A percentile compares a stretch with the other conserved stretches of the same genome.
Conservation (phyloP, 1,284 basidiomycete genomes). For the Takashimella koratensis region DNA sequence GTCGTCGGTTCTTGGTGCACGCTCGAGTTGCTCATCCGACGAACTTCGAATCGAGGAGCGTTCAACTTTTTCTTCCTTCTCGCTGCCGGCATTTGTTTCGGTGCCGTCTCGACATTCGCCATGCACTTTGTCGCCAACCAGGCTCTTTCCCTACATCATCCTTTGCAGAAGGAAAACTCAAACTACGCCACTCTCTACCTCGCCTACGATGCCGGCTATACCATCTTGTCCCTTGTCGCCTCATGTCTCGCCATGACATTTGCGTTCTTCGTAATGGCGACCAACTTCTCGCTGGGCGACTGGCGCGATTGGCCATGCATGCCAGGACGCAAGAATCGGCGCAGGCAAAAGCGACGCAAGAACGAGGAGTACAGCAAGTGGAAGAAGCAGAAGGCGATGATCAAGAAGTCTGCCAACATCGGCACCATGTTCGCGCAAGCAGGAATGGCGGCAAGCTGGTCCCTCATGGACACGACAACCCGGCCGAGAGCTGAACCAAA, state of each 20-base stretch:
- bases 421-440: slow-evolving; percentile 31
- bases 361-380: slow-evolving; percentile 33
- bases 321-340: slow-evolving; percentile 8
- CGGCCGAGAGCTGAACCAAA: background rate
- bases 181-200: slow-evolving; percentile 36
- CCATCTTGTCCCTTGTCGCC: slow-evolving; percentile 50
- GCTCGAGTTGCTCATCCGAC: slow-evolving; percentile 47
- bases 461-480: slow-evolving; percentile 20
- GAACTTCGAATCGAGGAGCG: slow-evolving; percentile 48
- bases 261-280: slow-evolving; percentile 52
- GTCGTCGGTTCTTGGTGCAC: slow-evolving; percentile 50
- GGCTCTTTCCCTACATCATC: slow-evolving; percentile 45
- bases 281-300: slow-evolving; percentile 27
- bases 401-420: slow-evolving; percentile 19
- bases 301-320: slow-evolving; percentile 29
- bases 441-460: slow-evolving; percentile 34
- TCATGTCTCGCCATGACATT: slow-evolving; percentile 49
- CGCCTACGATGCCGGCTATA: slow-evolving; percentile 48
- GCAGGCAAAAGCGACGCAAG: slow-evolving; percentile 2
- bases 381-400: slow-evolving; percentile 25
- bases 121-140: slow-evolving; percentile 53
- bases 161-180: slow-evolving; percentile 17
- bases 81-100: slow-evolving; percentile 49
- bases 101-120: slow-evolving; percentile 50
- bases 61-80: slow-evolving; percentile 47